Evolutionary conservation across 257 asterid species (phyloP), one percentile per base, ranked within the genome.

Genomic region (Leonotis leonurus): DNA sequence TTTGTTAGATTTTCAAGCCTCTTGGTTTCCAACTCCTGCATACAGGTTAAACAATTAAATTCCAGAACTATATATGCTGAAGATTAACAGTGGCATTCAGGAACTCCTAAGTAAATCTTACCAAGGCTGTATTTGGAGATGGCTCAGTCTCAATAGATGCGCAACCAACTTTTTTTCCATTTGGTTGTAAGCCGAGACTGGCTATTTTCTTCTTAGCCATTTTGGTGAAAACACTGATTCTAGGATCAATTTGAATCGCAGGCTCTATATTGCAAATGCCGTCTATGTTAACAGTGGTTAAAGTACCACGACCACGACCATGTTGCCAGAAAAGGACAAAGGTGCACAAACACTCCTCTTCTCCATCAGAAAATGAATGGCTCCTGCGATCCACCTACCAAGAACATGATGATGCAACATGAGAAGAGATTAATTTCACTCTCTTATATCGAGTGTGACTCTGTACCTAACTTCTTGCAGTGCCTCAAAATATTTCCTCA

Each of bases 341-440:
- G n/a, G 69, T 63, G 81, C 88, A 85, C 53, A 18, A 40, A 56
- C 94, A 83, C 70, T 74, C 78, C 68, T 85, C 90, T 61, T 78
- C 85, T 51, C 74, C 81, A 65, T 55, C 71, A 40, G 8, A 17
- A 52, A 74, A 52, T 20, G 70, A 50, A 72, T 85, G 94, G 11
- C 17, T 4, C 72, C 48, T 52, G 32, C 3, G 78, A 62, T 77
- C 46, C 65, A 83, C 87, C 94, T 85, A 41, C 29, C 57, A 70
- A 22, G 26, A 27, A 36, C 41, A 60, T 26, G 73, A 49, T 32
- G 27, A 20, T 65, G 24, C 57, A 65, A 18, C 60, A 69, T 48
- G 41, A 69, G 57, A n/a, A 22, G 36, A 29, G 60, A 37, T 25
- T 30, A 27, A 30, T 5, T 6, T 26, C 30, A 71, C 33, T n/a